Conservation (phyloP, 305 asterid species). For the Rubia balearica region DNA sequence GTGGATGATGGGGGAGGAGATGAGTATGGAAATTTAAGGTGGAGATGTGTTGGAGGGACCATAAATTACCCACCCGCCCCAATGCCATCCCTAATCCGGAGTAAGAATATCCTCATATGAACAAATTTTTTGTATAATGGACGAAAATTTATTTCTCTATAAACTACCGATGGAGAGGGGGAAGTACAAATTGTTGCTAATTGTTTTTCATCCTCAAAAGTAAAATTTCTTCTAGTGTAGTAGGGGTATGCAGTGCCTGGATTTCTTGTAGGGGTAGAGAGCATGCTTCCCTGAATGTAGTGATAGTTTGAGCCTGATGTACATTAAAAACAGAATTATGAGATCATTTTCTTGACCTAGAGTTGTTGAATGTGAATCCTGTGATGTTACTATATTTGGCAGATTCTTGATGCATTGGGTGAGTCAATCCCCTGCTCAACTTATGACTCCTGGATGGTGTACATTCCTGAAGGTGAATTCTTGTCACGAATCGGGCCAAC, state of each 20-base stretch:
- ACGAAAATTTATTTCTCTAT: background rate
- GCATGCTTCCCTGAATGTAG: background rate
- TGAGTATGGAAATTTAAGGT: too few species aligned
- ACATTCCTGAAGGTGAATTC: constrained; percentile 91
- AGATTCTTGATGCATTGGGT: constrained; percentile 91
- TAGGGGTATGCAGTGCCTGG: background rate
- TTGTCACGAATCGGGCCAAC: constrained; percentile 93
- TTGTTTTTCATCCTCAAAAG: background rate
- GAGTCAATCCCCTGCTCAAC: constrained; percentile 62
- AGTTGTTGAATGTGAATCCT: background rate
- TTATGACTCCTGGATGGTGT: constrained; percentile 93
- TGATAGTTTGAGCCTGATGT: background rate
- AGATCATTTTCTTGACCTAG: background rate
- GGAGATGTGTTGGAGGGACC: too few species aligned
- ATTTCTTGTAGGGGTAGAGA: background rate
- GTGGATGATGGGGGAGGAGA: too few species aligned
- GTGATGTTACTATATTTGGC: constrained; percentile 13
- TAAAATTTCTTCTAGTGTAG: background rate
- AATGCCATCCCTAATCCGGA: too few species aligned
- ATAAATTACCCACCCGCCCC: too few species aligned
- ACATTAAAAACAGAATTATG: background rate
- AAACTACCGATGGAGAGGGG: background rate
- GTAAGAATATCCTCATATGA: too few species aligned
- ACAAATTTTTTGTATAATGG: background rate
- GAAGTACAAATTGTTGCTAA: background rate